Conservation (phyloP, 2,329 filamentous ascomycete species). For the Dichotomopilus funicola region DNA sequence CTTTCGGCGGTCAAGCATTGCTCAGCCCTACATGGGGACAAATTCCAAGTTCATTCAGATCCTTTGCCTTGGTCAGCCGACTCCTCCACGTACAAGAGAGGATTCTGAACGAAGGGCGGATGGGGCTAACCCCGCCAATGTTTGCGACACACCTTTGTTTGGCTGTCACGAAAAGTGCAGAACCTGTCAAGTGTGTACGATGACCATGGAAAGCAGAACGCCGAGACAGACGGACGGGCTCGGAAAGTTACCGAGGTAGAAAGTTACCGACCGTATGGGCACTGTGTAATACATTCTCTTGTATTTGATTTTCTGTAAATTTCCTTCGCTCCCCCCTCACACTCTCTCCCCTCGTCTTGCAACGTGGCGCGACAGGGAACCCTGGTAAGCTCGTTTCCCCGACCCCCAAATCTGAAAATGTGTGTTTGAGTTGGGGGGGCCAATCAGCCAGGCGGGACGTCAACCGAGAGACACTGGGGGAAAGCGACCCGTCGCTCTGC, state of each 20-base stretch:
- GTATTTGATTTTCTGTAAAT: background rate
- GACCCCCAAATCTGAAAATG: background rate
- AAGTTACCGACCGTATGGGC: constrained; percentile 3
- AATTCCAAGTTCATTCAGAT: background rate
- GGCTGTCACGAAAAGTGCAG: too few species aligned
- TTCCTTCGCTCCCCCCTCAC: background rate
- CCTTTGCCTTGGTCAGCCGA: constrained; percentile 1
- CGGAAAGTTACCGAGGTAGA: constrained; percentile 1
- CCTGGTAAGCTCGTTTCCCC: background rate
- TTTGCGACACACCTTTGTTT: too few species aligned
- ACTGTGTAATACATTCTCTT: background rate
- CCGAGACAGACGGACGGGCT: background rate
- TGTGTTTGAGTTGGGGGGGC: background rate
- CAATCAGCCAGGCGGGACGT: background rate
- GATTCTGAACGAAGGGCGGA: constrained; percentile 20
- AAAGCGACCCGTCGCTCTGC: background rate
- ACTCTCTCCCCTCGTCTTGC: constrained; percentile 18
- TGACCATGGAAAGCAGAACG: too few species aligned
- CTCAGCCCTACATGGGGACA: constrained; percentile 17
- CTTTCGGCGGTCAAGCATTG: constrained; percentile 11
- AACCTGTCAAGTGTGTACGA: too few species aligned
- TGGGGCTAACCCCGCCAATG: too few species aligned
- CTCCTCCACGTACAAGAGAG: constrained; percentile 14
- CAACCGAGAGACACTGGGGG: background rate
- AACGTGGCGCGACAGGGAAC: constrained; percentile 19